phyloP scores from a whole-genome alignment of 306 rosid genomes.

The Geum urbanum region DNA sequence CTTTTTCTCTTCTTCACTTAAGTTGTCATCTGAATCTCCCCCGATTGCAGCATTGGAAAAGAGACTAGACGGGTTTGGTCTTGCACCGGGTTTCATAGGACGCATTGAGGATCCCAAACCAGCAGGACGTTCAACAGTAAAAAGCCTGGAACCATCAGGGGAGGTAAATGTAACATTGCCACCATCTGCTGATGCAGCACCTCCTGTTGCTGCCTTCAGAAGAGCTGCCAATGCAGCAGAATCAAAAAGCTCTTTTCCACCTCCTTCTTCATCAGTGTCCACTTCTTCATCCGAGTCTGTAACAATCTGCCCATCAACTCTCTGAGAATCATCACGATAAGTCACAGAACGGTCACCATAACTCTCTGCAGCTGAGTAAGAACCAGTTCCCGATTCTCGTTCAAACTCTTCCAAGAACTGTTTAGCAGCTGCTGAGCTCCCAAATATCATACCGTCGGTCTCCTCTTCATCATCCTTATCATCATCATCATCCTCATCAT shows the following conservation, averaged over 20 bases:
- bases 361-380: slow-evolving; percentile 48
- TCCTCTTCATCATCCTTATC: slow-evolving; percentile 32
- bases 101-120: slow-evolving; percentile 85
- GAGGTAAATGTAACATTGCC: slow-evolving; percentile 69
- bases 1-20: slow-evolving; percentile 75
- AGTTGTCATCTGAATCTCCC: slow-evolving; percentile 43
- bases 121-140: slow-evolving; percentile 97
- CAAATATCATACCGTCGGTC: slow-evolving; percentile 58
- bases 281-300: slow-evolving; percentile 88
- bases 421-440: slow-evolving; percentile 63
- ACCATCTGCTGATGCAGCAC: slow-evolving; percentile 70
- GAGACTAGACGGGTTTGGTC: slow-evolving; percentile 51
- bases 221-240: slow-evolving; percentile 93
- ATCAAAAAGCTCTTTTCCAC: slow-evolving; percentile 82
- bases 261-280: slow-evolving; percentile 79
- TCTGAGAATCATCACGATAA: slow-evolving; percentile 47
- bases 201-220: slow-evolving; percentile 80
- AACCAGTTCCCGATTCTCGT: slow-evolving; percentile 42
- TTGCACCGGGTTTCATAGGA: slow-evolving; percentile 56
- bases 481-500: slow-evolving; percentile 8
- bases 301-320: slow-evolving; percentile 86
- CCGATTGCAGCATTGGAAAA: slow-evolving; percentile 45
- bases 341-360: slow-evolving; percentile 28
- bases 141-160: slow-evolving; percentile 87
- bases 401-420: slow-evolving; percentile 68